phyloP scores from a whole-genome alignment of 2,329 filamentous ascomycete genomes.

The Venturia oleaginea region DNA sequence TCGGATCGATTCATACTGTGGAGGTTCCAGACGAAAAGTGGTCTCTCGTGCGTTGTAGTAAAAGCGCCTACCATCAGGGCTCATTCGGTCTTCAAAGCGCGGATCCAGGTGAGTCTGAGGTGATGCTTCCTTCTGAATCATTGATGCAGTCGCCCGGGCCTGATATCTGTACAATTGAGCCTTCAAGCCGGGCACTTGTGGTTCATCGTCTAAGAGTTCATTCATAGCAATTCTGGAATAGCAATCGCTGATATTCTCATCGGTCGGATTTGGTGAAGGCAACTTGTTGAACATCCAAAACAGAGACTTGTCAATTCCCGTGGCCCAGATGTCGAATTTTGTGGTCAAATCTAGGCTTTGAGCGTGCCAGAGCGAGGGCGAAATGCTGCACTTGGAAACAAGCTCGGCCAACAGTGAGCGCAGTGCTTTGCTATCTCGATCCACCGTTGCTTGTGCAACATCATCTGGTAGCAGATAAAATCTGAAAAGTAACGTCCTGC shows the following conservation, averaged over 20 bases:
- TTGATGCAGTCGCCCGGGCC: slow-evolving; percentile 65
- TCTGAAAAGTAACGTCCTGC: slow-evolving; percentile 1
- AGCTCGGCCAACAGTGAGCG: slow-evolving; percentile 37
- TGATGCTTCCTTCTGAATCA: slow-evolving; percentile 71
- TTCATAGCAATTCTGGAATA: slow-evolving; percentile 46
- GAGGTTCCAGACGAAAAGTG: slow-evolving; percentile 54
- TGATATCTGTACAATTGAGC: slow-evolving; percentile 72
- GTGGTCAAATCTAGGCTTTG: slow-evolving; percentile 45
- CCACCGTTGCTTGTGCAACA: slow-evolving; percentile 3
- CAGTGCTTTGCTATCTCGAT: slow-evolving; percentile 17
- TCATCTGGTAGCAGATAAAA: slow-evolving; percentile 14
- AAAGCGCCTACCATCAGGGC: slow-evolving; percentile 54
- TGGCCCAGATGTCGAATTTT: slow-evolving; percentile 32
- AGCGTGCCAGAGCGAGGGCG: slow-evolving; percentile 46
- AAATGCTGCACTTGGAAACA: slow-evolving; percentile 24
- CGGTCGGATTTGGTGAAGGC: slow-evolving; percentile 56
- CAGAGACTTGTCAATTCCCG: slow-evolving; percentile 43
- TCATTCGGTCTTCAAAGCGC: slow-evolving; percentile 50
- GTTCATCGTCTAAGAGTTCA: slow-evolving; percentile 26
- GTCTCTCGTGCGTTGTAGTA: slow-evolving; percentile 62
- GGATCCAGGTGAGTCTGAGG: slow-evolving; percentile 62
- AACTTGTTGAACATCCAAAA: slow-evolving; percentile 66
- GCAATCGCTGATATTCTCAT: slow-evolving; percentile 38
- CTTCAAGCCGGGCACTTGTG: slow-evolving; percentile 40
- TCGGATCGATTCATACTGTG: slow-evolving; percentile 61